These are phyloP conservation scores for Hypericum androsaemum DNA, from an alignment of 345 rosid species.

Conservation along the genomic window DNA sequence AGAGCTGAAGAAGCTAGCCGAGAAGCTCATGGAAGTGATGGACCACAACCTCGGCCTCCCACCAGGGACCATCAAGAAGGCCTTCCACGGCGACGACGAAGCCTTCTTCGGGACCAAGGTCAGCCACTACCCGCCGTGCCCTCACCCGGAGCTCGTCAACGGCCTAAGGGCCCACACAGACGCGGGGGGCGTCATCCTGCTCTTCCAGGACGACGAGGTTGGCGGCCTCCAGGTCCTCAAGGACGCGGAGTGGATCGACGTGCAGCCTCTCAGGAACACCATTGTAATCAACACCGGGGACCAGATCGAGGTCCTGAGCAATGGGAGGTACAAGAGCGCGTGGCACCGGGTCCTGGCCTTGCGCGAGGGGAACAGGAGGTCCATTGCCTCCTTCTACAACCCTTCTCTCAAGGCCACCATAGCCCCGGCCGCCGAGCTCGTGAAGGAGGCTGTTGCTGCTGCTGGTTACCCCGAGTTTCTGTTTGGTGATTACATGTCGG, in stretches of 20 bases:
- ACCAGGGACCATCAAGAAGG: conserved; percentile 6
- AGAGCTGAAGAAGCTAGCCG: conserved; percentile 62
- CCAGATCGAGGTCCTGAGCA: conserved; percentile 84
- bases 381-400: conserved; percentile 82
- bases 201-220: conserved; percentile 73
- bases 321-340: conserved; percentile 76
- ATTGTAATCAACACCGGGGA: conserved; percentile 89
- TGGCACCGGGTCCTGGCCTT: conserved; percentile 70
- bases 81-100: not conserved
- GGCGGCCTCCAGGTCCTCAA: conserved; percentile 84
- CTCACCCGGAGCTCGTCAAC: conserved; percentile 49
- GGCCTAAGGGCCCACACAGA: conserved; percentile 93
- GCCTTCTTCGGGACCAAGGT: conserved; percentile 81
- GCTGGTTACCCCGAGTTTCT: conserved; percentile 55
- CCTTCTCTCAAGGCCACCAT: conserved; percentile 71
- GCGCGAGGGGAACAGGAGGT: conserved; percentile 51
- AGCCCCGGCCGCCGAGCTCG: conserved; percentile 46
- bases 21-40: conserved; percentile 70
- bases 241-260: conserved; percentile 76
- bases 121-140: conserved; percentile 93
- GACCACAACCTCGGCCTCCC: conserved; percentile 72
- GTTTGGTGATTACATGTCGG: conserved; percentile 88
- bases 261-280: conserved; percentile 52
- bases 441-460: conserved; percentile 13
- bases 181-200: conserved; percentile 84